Conservation (phyloP, 768 basidiomycete species). For the Leccinum broughii region DNA sequence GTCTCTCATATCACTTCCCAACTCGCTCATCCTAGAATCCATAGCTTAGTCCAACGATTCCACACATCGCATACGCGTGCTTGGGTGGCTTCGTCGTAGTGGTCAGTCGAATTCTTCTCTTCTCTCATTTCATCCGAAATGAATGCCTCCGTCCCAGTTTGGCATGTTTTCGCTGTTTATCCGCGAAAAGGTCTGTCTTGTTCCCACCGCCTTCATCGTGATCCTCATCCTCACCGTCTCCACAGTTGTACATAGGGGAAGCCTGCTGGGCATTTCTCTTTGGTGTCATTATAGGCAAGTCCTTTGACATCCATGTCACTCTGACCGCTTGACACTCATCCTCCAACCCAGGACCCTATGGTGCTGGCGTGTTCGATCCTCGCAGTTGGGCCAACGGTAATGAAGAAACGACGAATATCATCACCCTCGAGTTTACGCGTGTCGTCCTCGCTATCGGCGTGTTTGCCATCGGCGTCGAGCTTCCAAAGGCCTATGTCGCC, state of each 20-base stretch:
- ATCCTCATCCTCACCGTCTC: constrained; percentile 9
- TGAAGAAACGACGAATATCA: constrained; percentile 57
- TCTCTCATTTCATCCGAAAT: background rate
- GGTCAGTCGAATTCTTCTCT: constrained; percentile 38
- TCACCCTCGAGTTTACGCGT: constrained; percentile 88
- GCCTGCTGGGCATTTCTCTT: constrained; percentile 94
- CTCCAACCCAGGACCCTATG: constrained; percentile 66
- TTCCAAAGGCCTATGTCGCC: constrained; percentile 93
- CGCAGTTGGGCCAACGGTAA: constrained; percentile 63
- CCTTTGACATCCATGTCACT: constrained; percentile 1
- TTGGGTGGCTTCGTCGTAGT: constrained; percentile 82
- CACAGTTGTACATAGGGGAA: constrained; percentile 88
- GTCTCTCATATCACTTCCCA: background rate
- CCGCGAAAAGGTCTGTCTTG: constrained; percentile 69
- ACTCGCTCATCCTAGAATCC: constrained; percentile 7
- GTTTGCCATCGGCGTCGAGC: constrained; percentile 96
- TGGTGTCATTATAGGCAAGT: constrained; percentile 82
- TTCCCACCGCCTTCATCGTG: background rate
- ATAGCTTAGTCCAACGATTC: constrained; percentile 52
- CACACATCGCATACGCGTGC: constrained; percentile 78
- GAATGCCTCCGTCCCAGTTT: constrained; percentile 50
- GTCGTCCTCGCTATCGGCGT: constrained; percentile 96
- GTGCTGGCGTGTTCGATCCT: constrained; percentile 80
- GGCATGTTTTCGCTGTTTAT: constrained; percentile 94
- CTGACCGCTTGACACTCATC: constrained; percentile 7